These are phyloP conservation scores for Cicer pinnatifidum DNA, from an alignment of 306 rosid genomes.

Conservation along the genomic window DNA sequence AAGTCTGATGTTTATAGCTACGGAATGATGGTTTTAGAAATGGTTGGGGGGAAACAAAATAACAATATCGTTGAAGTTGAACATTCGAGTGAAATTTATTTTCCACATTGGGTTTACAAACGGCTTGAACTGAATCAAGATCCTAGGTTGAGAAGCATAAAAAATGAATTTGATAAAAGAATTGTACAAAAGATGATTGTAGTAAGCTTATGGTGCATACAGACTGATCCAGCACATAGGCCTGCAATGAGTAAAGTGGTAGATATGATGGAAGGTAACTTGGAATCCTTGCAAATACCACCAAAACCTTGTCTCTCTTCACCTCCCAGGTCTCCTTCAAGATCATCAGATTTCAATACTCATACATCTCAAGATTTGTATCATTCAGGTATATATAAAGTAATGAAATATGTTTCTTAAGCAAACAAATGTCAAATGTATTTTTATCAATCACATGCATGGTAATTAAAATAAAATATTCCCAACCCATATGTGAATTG, in stretches of 20 bases:
- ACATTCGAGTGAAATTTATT: slow-evolving; percentile 42
- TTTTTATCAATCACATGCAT: too few species aligned
- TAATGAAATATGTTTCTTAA: not conserved
- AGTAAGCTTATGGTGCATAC: slow-evolving; percentile 50
- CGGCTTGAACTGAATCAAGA: slow-evolving; percentile 46
- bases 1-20: slow-evolving; percentile 50
- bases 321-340: slow-evolving; percentile 30
- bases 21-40: slow-evolving; percentile 48
- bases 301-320: slow-evolving; percentile 46
- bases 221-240: slow-evolving; percentile 45
- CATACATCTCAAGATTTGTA: not conserved
- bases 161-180: slow-evolving; percentile 39
- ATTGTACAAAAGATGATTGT: slow-evolving; percentile 49
- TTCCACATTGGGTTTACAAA: slow-evolving; percentile 49
- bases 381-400: not conserved
- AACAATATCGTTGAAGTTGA: slow-evolving; percentile 17
- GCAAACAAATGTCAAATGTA: too few species aligned
- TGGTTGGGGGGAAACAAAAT: slow-evolving; percentile 39
- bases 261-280: slow-evolving; percentile 49
- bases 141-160: slow-evolving; percentile 21
- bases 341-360: slow-evolving; percentile 16
- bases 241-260: slow-evolving; percentile 50
- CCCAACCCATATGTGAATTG: too few species aligned
- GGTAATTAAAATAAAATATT: too few species aligned
- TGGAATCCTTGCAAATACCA: slow-evolving; percentile 44